Evolutionary conservation across 1,139 yeast species (phyloP), one percentile per base, ranked within the genome.

Genomic region (Arxiozyma slooffiae): DNA sequence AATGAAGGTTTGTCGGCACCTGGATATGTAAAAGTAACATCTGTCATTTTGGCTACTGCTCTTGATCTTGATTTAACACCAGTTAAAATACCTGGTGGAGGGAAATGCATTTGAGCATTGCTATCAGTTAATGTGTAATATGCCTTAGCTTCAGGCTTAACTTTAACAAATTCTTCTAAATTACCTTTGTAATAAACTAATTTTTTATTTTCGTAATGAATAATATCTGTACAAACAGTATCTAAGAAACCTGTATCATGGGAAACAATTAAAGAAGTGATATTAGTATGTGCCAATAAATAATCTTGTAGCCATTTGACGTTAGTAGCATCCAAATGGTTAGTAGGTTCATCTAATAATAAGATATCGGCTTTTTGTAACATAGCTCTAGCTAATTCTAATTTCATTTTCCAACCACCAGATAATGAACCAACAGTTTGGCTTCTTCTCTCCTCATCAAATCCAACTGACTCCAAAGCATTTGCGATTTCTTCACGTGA

Each of bases 401-500:
- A 79, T 74, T 92, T 92, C 98, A 92, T 92, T 73, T 92, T 92
- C 97, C 97, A 89, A 68, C 98, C 98, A 71, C 98, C 98, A 52
- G 97, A 88, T 57, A 92, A 76, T 1, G 97, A 86, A 44, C 97
- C 96, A 55, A 92, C 97, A 49, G 87, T 79, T 71, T 90, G 97
- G 37, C 78, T 76, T 63, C 95, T 79, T 74, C 97, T 81, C 66
- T 85, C 94, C 48, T 85, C 92, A 56, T 94, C 83, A 70, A 92
- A 92, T 3, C 97, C 98, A 67, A 92, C 97, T 50, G 80, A 80
- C 48, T 72, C 79, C 56, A 92, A 77, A 30, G 96, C 97, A 2
- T 67, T 67, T 24, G 92, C 71, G 64, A 92, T 88, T 50, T 85
- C 95, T 14, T 79, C 81, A 52, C 74, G 76, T 20, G 80, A 78